Conservation (phyloP, 1,284 basidiomycete species). For the Leccinum insolens region DNA sequence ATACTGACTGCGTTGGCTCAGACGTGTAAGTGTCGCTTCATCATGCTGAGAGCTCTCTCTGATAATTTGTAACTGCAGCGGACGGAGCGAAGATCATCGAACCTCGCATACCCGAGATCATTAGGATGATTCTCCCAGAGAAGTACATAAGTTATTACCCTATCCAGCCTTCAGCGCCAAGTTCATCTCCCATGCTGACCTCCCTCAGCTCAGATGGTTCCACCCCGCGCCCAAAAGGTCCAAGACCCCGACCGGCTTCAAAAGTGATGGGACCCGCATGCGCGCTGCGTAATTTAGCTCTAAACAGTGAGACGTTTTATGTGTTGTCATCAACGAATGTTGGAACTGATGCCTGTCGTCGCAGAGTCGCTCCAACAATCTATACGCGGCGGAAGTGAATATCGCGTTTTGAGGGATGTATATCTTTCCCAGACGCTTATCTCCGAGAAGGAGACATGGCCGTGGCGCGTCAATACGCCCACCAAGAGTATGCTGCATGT, state of each 20-base stretch:
- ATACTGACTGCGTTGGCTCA: slow-evolving; percentile 13
- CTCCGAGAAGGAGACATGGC: slow-evolving; percentile 14
- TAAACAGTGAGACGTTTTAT: not conserved
- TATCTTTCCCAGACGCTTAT: slow-evolving; percentile 22
- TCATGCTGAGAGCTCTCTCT: not conserved
- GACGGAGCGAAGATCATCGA: slow-evolving; percentile 17
- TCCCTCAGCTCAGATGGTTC: not conserved
- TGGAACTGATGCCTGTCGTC: not conserved
- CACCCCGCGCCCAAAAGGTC: not conserved
- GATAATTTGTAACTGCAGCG: slow-evolving; percentile 11
- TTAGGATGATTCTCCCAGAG: slow-evolving; percentile 25
- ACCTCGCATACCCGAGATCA: slow-evolving; percentile 13
- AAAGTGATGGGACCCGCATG: slow-evolving; percentile 22
- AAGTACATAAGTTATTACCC: not conserved
- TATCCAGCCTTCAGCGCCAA: not conserved
- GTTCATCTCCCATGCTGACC: not conserved
- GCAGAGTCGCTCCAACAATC: not conserved
- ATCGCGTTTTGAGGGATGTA: slow-evolving; percentile 19
- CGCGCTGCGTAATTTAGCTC: not conserved
- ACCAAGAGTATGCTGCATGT: slow-evolving; percentile 19
- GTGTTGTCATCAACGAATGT: not conserved
- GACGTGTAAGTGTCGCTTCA: slow-evolving; percentile 14
- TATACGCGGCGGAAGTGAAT: slow-evolving; percentile 9
- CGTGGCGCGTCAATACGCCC: slow-evolving; percentile 23
- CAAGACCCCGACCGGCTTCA: slow-evolving; percentile 13